A percentile compares a stretch with the other conserved stretches of the same genome.
Conservation (phyloP, 441 rosid species). For the Corymbia calophylla region DNA sequence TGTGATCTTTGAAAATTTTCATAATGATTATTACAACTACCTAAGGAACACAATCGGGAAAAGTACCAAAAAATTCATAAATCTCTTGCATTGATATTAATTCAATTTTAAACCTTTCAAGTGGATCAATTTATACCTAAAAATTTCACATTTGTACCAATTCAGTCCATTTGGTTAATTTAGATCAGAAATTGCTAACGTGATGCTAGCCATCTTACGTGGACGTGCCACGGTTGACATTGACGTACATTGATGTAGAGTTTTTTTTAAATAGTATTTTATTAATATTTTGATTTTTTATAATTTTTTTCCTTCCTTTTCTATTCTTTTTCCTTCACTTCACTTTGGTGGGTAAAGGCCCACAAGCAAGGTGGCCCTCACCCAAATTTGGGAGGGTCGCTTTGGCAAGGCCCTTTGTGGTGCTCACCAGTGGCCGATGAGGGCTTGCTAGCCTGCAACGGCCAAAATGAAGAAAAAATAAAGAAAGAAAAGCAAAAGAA, state of each 20-base stretch:
- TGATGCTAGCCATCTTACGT: accelerated
- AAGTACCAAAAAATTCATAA: accelerated
- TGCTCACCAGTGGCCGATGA: accelerated
- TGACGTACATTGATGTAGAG: accelerated
- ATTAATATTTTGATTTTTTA: neutral
- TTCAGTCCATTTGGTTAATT: accelerated
- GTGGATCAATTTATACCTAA: neutral
- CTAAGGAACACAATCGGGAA: neutral
- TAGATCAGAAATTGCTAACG: accelerated
- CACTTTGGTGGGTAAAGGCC: neutral
- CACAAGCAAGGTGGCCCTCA: neutral
- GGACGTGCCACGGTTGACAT: accelerated
- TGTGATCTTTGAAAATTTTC: neutral
- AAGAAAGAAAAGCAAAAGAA: too few relatives aligned
- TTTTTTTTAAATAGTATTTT: accelerated
- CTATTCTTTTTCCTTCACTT: neutral
- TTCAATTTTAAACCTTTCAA: neutral
- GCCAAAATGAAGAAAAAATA: neutral
- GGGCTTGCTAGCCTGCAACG: neutral
- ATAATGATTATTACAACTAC: neutral
- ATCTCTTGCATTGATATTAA: neutral
- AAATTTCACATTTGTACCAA: accelerated
- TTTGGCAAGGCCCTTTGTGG: accelerated
- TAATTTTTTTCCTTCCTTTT: neutral
- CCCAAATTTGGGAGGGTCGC: accelerated